Conservation (phyloP, 345 rosid species). For the Hypericum androsaemum region DNA sequence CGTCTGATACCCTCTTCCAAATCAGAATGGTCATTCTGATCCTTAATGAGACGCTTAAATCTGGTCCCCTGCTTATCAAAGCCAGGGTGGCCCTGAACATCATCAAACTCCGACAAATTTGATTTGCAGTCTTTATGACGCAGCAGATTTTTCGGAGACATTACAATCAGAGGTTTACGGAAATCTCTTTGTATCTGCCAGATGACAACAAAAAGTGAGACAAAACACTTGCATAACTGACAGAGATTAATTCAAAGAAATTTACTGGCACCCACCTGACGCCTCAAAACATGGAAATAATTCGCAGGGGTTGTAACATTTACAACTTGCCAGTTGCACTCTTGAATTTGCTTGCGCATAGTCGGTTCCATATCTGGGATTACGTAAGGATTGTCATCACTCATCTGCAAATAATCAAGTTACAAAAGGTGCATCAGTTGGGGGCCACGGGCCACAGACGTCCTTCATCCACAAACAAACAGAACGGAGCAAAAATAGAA, state of each 20-base stretch:
- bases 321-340: slow-evolving; percentile 83
- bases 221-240: not conserved
- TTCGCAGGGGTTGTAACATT: slow-evolving; percentile 85
- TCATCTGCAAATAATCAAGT: slow-evolving; percentile 42
- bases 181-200: slow-evolving; percentile 72
- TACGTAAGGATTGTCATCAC: slow-evolving; percentile 68
- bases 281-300: slow-evolving; percentile 73
- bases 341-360: slow-evolving; percentile 68
- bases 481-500: not conserved
- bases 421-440: not conserved
- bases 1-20: slow-evolving; percentile 82
- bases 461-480: not conserved
- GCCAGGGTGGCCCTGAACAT: slow-evolving; percentile 90
- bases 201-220: not conserved
- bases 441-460: not conserved
- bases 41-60: slow-evolving; percentile 85
- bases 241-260: not conserved
- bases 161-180: slow-evolving; percentile 81
- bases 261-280: slow-evolving; percentile 39
- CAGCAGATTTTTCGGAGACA: slow-evolving; percentile 87
- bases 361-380: slow-evolving; percentile 83
- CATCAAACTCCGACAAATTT: slow-evolving; percentile 87
- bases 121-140: slow-evolving; percentile 91
- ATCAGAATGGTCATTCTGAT: slow-evolving; percentile 68
- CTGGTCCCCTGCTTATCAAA: slow-evolving; percentile 96